Percentiles rank a stretch among this genome's conserved stretches.
Evolutionary conservation across 768 basidiomycete species (phyloP).

Genomic region (Boletales sp.): DNA sequence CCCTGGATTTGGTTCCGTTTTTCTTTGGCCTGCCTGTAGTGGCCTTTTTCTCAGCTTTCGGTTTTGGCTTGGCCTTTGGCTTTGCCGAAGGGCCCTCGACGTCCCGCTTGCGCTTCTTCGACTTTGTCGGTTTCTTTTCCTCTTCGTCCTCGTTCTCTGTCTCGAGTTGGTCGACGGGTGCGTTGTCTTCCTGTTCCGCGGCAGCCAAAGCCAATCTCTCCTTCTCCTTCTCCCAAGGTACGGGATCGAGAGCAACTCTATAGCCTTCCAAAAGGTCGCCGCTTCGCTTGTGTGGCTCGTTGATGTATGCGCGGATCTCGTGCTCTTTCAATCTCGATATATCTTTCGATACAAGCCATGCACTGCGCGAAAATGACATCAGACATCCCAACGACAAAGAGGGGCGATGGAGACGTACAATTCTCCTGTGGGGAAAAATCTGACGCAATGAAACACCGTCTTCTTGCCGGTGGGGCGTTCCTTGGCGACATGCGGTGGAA

Average conservation of each 20-base stretch:
- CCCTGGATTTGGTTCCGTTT: slow-evolving; percentile 59
- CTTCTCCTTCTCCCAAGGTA: slow-evolving; percentile 56
- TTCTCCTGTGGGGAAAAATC: slow-evolving; percentile 94
- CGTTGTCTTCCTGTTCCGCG: slow-evolving; percentile 53
- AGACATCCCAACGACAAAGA: slow-evolving; percentile 9
- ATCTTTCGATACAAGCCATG: slow-evolving; percentile 83
- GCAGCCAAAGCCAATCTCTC: slow-evolving; percentile 30
- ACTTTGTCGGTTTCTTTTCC: slow-evolving; percentile 41
- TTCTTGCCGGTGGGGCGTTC: slow-evolving; percentile 77
- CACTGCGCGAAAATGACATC: slow-evolving; percentile 41
- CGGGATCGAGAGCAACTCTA: slow-evolving; percentile 69
- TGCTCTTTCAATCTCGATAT: slow-evolving; percentile 71
- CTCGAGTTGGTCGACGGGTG: slow-evolving; percentile 64
- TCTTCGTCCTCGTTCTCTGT: slow-evolving; percentile 52
- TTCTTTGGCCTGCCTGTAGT: slow-evolving; percentile 40
- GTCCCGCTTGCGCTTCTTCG: slow-evolving; percentile 66
- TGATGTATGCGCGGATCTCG: slow-evolving; percentile 83
- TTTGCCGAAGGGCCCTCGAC: slow-evolving; percentile 40
- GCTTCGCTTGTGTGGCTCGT: slow-evolving; percentile 70
- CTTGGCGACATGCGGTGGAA: slow-evolving; percentile 56
- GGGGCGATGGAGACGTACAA: slow-evolving; percentile 58
- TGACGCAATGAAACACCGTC: slow-evolving; percentile 62
- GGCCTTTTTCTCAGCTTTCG: slow-evolving; percentile 41
- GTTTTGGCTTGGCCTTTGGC: slow-evolving; percentile 42
- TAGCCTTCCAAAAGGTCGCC: slow-evolving; percentile 77